Conservation (phyloP, 2,329 filamentous ascomycete genomes). For the Akanthomyces lecanii region DNA sequence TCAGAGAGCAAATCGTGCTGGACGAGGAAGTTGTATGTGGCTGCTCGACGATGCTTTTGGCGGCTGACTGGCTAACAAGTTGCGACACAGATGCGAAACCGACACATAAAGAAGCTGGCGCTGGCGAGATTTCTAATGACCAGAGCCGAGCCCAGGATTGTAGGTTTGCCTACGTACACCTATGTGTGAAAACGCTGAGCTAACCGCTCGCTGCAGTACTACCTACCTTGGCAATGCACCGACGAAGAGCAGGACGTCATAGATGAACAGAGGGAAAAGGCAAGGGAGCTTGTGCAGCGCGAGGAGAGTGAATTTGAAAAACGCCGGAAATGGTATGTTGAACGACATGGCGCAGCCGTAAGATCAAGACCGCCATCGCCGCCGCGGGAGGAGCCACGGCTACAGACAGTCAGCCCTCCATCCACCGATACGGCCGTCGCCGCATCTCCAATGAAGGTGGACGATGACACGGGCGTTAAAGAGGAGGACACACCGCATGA, state of each 20-base stretch:
- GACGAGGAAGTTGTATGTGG: constrained; percentile 70
- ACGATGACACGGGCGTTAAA: background rate
- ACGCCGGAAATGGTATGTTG: constrained; percentile 38
- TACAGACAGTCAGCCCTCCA: constrained; percentile 18
- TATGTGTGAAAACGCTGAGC: background rate
- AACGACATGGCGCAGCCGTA: constrained; percentile 24
- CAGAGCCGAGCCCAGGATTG: constrained; percentile 65
- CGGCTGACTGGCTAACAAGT: constrained; percentile 20
- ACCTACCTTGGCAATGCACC: constrained; percentile 75
- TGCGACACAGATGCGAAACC: constrained; percentile 63
- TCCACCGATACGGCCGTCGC: background rate
- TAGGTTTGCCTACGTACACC: constrained; percentile 42
- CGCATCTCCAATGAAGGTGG: background rate
- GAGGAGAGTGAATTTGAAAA: constrained; percentile 62
- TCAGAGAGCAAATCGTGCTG: constrained; percentile 67
- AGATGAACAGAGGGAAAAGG: constrained; percentile 63
- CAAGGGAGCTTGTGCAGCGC: constrained; percentile 57
- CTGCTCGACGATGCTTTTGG: background rate
- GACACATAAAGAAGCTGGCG: constrained; percentile 67
- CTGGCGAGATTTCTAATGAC: constrained; percentile 72
- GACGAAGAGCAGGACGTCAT: constrained; percentile 66
- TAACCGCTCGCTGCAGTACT: constrained; percentile 55
- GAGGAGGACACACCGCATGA: background rate
- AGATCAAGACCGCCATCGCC: constrained; percentile 30
- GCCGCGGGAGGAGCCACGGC: constrained; percentile 19